Conservation (phyloP, 495 filamentous ascomycete species). For the Trichocladium uniseriatum region DNA sequence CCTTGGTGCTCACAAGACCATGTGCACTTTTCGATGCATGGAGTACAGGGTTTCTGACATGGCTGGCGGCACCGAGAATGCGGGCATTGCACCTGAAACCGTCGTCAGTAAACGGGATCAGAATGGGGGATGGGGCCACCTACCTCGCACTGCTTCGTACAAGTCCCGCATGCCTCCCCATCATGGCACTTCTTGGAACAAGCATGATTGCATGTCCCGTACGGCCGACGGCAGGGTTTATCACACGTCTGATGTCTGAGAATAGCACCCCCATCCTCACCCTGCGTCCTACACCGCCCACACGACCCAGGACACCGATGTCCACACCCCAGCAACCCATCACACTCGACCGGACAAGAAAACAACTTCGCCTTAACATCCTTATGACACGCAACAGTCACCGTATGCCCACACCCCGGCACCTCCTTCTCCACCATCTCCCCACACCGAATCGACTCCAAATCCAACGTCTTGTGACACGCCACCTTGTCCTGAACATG, state of each 20-base stretch:
- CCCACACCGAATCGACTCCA: slow-evolving; percentile 21
- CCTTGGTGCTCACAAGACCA: slow-evolving; percentile 46
- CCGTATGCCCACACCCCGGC: slow-evolving; percentile 45
- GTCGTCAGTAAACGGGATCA: no score
- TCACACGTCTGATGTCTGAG: slow-evolving; percentile 43
- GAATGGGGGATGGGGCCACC: no score
- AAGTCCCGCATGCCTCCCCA: slow-evolving; percentile 45
- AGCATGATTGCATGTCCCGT: slow-evolving; percentile 48
- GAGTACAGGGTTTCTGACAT: slow-evolving; percentile 56
- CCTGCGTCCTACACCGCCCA: slow-evolving; percentile 34
- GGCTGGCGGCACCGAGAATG: slow-evolving; percentile 51
- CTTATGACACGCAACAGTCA: slow-evolving; percentile 42
- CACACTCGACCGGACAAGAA: slow-evolving; percentile 42
- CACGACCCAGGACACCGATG: slow-evolving; percentile 51
- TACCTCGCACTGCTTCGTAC: slow-evolving; percentile 46
- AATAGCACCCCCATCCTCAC: slow-evolving; percentile 15
- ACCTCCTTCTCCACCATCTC: slow-evolving; percentile 34
- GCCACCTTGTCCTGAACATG: slow-evolving; percentile 40
- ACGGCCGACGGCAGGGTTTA: slow-evolving; percentile 43
- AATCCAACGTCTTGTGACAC: slow-evolving; percentile 38
- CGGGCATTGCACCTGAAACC: slow-evolving; percentile 13
- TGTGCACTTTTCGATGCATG: slow-evolving; percentile 50
- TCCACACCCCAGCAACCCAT: slow-evolving; percentile 43
- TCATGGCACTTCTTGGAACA: slow-evolving; percentile 27
- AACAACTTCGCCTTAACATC: slow-evolving; percentile 31